Evolutionary conservation across 371 early-diverging fungal genomes (phyloP).

Genomic region (Mucor indicus): DNA sequence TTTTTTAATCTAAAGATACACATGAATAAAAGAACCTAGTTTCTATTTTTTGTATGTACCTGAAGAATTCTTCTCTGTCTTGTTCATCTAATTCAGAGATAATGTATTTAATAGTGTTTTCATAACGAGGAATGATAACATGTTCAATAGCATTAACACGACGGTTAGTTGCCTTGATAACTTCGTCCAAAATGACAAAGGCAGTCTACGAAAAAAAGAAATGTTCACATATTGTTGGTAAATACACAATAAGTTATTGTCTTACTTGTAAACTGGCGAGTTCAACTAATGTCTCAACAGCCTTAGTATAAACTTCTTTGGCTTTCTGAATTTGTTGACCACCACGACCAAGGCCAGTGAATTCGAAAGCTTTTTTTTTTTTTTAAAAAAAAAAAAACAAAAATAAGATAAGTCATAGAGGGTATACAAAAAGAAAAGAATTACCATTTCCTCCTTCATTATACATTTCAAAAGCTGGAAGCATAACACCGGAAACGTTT

Average conservation of each 20-base stretch:
- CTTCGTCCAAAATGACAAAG: constrained; percentile 97
- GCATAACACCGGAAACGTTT: constrained; percentile 96
- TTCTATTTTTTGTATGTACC: constrained; percentile 38
- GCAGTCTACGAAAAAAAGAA: constrained; percentile 5
- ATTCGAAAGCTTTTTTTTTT: constrained; percentile 74
- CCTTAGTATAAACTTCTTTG: constrained; percentile 92
- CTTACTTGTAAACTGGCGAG: constrained; percentile 92
- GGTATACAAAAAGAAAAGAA: neutral
- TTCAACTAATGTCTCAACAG: constrained; percentile 93
- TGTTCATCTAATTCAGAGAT: constrained; percentile 98
- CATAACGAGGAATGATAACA: constrained; percentile 97
- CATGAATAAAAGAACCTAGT: too few species aligned
- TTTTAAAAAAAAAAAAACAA: neutral
- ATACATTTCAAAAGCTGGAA: constrained; percentile 90
- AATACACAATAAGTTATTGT: neutral
- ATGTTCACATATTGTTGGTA: neutral
- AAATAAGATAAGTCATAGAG: constrained; percentile 5
- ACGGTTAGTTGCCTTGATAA: constrained; percentile 98
- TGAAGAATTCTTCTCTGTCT: constrained; percentile 99
- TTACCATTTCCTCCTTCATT: constrained; percentile 84
- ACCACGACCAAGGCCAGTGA: constrained; percentile 96
- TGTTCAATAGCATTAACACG: constrained; percentile 99
- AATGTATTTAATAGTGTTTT: constrained; percentile 98
- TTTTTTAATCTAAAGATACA: constrained; percentile 79
- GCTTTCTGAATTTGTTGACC: constrained; percentile 96